Base-by-base conservation (phyloP, 306 rosid genomes). In the Quercus dentata region DNA sequence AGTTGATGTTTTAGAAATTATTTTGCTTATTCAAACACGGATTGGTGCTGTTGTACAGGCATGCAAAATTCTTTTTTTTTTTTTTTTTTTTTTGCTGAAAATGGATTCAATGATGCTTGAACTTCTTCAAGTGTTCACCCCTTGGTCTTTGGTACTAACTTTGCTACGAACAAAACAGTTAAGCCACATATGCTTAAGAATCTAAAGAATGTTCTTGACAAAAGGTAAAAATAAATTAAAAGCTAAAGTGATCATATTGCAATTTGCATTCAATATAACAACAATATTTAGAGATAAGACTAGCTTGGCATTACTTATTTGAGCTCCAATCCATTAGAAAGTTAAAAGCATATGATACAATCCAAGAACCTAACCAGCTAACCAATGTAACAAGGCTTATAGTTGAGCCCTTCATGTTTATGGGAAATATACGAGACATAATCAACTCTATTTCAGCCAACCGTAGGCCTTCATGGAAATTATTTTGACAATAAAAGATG, bases 131-230 rank as follows among this genome's bases (percentile, higher is more conserved):
- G 25, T 94, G 93, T 89, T 19, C 90, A 74, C 19, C 93, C 94
- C 86, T 88, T 92, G 5, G 97, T 92, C 84, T 92, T 97, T 0
- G 94, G 97, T 19, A 94, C 97, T 20, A 92, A 83, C 80, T 84
- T 91, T 35, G 84, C 91, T 3, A 89, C 83, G 28, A 94, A 89
- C 30, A 89, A n/a, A 49, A 94, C 67, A 2, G 97, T 86, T 21
- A 85, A 75, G 56, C 97, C 92, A 77, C 91, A 81, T n/a, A 92
- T 72, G 86, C 74, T 21, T 4, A 86, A 75, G 82, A 89, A 92
- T 61, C 84, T 72, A 81, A 92, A 92, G 78, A 92, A 94, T 56
- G 88, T 91, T 78, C 97, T 94, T 92, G 91, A 13, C 19, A 75
- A 31, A 56, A 71, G 27, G 74, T 20, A 59, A 30, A 35, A 35